A percentile compares a stretch with the other conserved stretches of the same genome.
phyloP scores from a whole-genome alignment of 257 asterid genomes.

The Penstemon davidsonii region DNA sequence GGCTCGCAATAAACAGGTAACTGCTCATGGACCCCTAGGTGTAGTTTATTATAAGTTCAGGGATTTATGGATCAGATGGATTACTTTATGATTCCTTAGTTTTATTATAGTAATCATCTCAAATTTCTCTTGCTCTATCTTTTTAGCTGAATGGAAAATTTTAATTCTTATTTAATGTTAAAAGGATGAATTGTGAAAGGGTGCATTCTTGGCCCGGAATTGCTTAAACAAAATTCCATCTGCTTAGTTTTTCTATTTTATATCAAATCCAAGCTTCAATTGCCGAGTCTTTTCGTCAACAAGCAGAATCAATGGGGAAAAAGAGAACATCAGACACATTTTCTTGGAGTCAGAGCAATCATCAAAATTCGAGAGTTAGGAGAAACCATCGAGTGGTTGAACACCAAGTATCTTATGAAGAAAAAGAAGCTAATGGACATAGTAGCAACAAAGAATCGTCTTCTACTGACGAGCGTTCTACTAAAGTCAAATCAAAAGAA shows the following conservation, averaged over 20 bases:
- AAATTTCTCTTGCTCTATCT: background rate
- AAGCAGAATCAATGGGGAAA: background rate
- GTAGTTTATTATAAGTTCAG: background rate
- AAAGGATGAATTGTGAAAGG: background rate
- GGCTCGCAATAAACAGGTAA: no score
- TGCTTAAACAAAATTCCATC: no score
- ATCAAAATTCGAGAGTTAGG: slow-evolving; percentile 61
- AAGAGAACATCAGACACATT: background rate
- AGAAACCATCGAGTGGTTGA: slow-evolving; percentile 4
- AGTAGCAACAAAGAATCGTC: slow-evolving; percentile 81
- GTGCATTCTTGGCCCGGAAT: background rate
- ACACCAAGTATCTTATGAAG: no score
- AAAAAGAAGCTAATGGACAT: slow-evolving; percentile 51
- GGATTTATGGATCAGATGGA: background rate
- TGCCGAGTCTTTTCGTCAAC: no score
- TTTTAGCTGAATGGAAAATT: background rate
- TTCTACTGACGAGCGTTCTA: slow-evolving; percentile 67
- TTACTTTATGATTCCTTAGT: background rate
- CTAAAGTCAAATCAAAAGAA: slow-evolving; percentile 67
- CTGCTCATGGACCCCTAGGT: background rate
- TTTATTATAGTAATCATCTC: background rate
- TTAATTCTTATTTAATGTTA: background rate
- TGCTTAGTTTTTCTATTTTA: background rate
- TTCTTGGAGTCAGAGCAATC: slow-evolving; percentile 9
- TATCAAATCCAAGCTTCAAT: no score